Evolutionary conservation across 2,329 filamentous ascomycete genomes (phyloP), one percentile per base, ranked within the genome.

Genomic region (Pyrenochaeta sp.): DNA sequence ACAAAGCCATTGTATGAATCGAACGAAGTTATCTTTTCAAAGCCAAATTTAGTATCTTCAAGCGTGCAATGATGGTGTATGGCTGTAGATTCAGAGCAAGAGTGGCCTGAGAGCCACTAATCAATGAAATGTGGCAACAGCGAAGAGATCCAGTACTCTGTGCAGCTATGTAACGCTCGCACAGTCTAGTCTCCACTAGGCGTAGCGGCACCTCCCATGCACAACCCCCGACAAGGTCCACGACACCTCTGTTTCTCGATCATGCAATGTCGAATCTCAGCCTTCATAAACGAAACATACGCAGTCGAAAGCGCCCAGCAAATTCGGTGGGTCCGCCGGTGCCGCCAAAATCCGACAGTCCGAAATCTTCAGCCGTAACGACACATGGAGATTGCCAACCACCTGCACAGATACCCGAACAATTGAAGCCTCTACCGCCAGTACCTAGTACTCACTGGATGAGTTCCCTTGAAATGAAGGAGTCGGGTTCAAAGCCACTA

Each of bases 341-440:
- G 5, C 52, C 59, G 15, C 52, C 52, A 13, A 55, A 59, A 39
- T 32, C 45, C n/a, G 22, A 37, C 47, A 50, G 15, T 6, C 32
- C 36, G 15, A 15, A 51, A 15, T 36, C 30, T 4, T 30, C 54
- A 15, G 46, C 54, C 15, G 24, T 7, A 24, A 52, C 51, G 15
- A 50, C 43, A 12, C 59, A 45, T 15, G 53, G 44, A 25, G 24
- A 44, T 3, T 34, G 8, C 12, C 30, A 30, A 51, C 15, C 24
- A 5, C 28, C 28, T 30, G 28, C 28, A 39, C 3, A 24, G 30
- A 52, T 15, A 43, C 47, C 15, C 34, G 2, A 22, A 34, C 52
- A 19, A 12, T 27, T 55, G 19, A 68, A 68, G 56, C 66, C 64
- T 10, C 43, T 64, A 19, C 66, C 66, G 6, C 52, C 50, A 15